Percentiles rank a stretch among this genome's conserved stretches.
These are phyloP conservation scores for Corymbia citriodora DNA, from an alignment of 441 rosid genomes.

Conservation along the genomic window DNA sequence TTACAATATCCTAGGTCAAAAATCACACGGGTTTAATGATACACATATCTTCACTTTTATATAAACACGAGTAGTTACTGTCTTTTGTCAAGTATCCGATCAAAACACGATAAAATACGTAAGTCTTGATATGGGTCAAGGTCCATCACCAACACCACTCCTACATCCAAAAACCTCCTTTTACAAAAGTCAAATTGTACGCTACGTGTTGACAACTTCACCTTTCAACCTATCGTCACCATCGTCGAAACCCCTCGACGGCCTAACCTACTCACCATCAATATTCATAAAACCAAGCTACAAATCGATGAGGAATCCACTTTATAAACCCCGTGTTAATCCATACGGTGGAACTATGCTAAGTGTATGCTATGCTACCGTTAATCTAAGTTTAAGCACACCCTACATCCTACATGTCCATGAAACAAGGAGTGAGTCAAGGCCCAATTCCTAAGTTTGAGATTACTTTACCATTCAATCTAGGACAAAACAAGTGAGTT, in stretches of 20 bases:
- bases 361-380: not conserved
- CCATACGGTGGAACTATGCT: too few species aligned
- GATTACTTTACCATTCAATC: not conserved
- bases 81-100: not conserved
- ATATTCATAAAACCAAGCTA: not conserved
- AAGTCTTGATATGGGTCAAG: not conserved
- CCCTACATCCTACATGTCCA: not conserved
- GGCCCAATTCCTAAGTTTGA: fast-evolving
- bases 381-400: not conserved
- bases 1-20: too few species aligned
- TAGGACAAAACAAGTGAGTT: fast-evolving
- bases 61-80: not conserved
- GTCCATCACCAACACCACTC: not conserved
- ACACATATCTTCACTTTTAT: too few species aligned
- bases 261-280: not conserved
- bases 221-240: fast-evolving
- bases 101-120: too few species aligned
- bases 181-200: not conserved
- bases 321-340: not conserved
- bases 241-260: fast-evolving
- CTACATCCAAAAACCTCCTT: not conserved
- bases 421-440: not conserved
- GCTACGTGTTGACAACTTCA: not conserved
- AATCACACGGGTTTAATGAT: too few species aligned
- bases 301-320: not conserved